Base-by-base conservation (phyloP, 139 green algal species). In the Medakamo hakoo region DNA sequence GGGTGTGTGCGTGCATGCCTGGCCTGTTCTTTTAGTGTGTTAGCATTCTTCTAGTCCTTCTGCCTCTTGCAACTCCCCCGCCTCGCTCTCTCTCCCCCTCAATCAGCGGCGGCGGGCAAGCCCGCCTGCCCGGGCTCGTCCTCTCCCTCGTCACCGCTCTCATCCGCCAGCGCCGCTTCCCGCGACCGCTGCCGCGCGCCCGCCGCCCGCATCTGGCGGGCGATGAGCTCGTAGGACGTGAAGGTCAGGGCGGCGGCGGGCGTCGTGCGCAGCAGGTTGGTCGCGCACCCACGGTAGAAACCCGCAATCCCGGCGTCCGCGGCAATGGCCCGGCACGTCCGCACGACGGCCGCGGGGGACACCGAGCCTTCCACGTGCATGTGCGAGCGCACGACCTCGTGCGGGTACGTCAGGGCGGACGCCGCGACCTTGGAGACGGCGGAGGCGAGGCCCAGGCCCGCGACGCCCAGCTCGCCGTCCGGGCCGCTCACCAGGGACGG, bases 211-310 rank as follows among this genome's bases (percentile, higher is more conserved):
- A 98, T 63, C 3, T 77, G 58, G 2, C 91, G 78, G 4, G 80
- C 74, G 4, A 98, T 90, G 4, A 98, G 68, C 77, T 98, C 92
- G 68, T 94, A 98, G 49, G 68, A 87, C 2, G 91, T 97, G 76
- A 98, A 97, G 9, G 92, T 98, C 27, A 97, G 82, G 9, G 93
- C 93, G 23, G 92, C 92, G 5, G 92, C 89, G 19, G 92, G 92
- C 1, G 89, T 97, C 19, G 92, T 98, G 19, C 92, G 76, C 58
- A 96, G 27, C 40, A 99, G 80, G 79, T 98, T 99, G 3, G 90
- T 92, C 3, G 65, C 66, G 59, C 83, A 95, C 24, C 90, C 90
- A 4, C 81, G 69, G 70, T 94, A 91, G 62, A 92, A 91, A 3
- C 76, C 84, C 1, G 23, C 57, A 0, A 85, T 24, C 3, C 86